These are phyloP conservation scores for Zygoascus hellenicus DNA, from an alignment of 1,139 yeast genomes.

Conservation along the genomic window DNA sequence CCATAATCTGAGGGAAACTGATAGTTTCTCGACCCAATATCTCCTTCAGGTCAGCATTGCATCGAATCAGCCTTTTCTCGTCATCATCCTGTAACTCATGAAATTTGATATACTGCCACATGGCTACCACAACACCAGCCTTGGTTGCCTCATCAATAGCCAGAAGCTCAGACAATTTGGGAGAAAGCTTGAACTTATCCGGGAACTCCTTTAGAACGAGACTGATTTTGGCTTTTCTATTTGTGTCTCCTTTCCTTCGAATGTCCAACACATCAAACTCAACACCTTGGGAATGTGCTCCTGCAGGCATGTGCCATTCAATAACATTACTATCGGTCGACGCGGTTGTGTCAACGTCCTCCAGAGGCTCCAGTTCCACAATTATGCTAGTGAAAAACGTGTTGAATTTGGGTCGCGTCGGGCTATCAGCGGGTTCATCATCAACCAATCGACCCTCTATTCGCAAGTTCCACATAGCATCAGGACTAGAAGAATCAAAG, in stretches of 20 bases:
- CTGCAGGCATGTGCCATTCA: conserved; percentile 59
- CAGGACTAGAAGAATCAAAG: conserved; percentile 28
- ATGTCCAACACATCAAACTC: conserved; percentile 88
- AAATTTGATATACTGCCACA: conserved; percentile 85
- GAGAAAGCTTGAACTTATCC: conserved; percentile 56
- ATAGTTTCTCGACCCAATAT: conserved; percentile 40
- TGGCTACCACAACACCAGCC: conserved; percentile 74
- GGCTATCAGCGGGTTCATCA: conserved; percentile 35
- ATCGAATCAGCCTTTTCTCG: conserved; percentile 53
- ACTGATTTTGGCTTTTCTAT: conserved; percentile 65
- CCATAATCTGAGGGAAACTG: conserved; percentile 70
- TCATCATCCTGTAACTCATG: conserved; percentile 57
- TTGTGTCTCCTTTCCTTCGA: conserved; percentile 66
- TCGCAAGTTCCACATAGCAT: conserved; percentile 76
- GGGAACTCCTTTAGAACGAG: conserved; percentile 73
- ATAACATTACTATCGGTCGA: conserved; percentile 39
- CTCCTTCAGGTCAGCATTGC: conserved; percentile 60
- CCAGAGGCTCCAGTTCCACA: conserved; percentile 51
- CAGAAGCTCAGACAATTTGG: conserved; percentile 60
- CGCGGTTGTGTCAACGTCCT: conserved; percentile 31
- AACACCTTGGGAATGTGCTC: conserved; percentile 22
- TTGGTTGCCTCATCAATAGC: conserved; percentile 78
- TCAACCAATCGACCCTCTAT: conserved; percentile 77
- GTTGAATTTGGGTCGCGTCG: conserved; percentile 58
- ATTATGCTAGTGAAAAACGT: conserved; percentile 78